Base-by-base conservation (phyloP, 139 green algal species). In the Dunaliella primolecta region DNA sequence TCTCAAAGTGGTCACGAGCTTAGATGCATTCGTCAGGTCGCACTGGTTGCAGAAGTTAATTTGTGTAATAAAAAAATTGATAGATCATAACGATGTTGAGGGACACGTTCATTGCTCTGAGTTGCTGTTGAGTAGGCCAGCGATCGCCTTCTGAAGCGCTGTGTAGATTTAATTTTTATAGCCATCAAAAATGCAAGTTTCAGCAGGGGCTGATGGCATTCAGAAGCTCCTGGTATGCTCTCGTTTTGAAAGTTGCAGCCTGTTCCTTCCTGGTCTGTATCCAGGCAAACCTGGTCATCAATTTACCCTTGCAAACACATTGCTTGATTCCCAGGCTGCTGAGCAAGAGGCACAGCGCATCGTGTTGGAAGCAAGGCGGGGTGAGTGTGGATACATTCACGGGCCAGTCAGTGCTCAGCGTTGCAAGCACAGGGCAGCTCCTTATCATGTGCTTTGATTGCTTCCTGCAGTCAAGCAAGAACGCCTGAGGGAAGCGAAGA, bases 321-420 rank as follows among this genome's bases (percentile, higher is more conserved):
- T 1, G 2, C 29, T 3, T 30, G 21, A 33, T 31, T 24, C 29
- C 2, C 78, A 83, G 78, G 91, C 89, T 29, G 96, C 96, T 30
- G 96, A 98, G 90, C 84, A 94, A 57, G 95, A 98, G 83, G 96
- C 96, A 2, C 95, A 97, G 78, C 84, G 89, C 15, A 97, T 98
- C 72, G 94, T 98, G 29, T 82, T 90, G 33, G 92, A 93, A 55
- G 96, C 96, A 21, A 86, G 96, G 1, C 94, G 93, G 92, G 96
- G 86, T 85, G 88, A 32, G 80, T 38, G 35, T 55, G 34, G 84
- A 56, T 71, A 1, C 71, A n/a, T 70, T 37, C 1, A 2, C 27
- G 37, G 36, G n/a, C n/a, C n/a, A 0, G 2, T 37, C 36, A 0
- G 3, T 75, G 35, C 55, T 35, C 32, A 36, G 70, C 38, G 31